Evolutionary conservation across 495 filamentous ascomycete genomes (phyloP).

Genomic region (Chaetomium cochliodes): DNA sequence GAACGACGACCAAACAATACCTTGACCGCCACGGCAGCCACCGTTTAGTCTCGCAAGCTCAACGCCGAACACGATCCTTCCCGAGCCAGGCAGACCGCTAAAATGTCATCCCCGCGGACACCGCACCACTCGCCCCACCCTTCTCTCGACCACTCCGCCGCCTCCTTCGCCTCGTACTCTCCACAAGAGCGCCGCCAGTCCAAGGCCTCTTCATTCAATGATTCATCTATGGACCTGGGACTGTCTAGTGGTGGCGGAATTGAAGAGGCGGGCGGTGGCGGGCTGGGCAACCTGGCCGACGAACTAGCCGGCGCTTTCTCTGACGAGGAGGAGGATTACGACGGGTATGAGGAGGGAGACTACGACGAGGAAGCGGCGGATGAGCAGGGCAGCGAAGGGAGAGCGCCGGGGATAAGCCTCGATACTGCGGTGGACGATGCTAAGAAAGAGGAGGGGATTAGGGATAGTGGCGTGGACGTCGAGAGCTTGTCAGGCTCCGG

Average conservation of each 20-base stretch:
- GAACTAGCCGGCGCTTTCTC: slow-evolving; percentile 65
- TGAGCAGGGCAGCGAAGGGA: slow-evolving; percentile 54
- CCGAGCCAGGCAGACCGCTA: neutral
- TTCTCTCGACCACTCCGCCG: slow-evolving; percentile 60
- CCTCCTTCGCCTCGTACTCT: slow-evolving; percentile 42
- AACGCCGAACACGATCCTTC: neutral
- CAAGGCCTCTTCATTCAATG: slow-evolving; percentile 59
- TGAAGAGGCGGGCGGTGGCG: slow-evolving; percentile 55
- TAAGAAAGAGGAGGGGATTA: slow-evolving; percentile 27
- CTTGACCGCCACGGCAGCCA: neutral
- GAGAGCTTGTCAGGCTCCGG: slow-evolving; percentile 34
- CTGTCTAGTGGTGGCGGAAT: slow-evolving; percentile 44
- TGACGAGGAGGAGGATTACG: slow-evolving; percentile 57
- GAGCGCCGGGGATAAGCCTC: slow-evolving; percentile 35
- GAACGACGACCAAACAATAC: neutral
- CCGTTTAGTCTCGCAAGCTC: neutral
- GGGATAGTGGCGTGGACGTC: slow-evolving; percentile 50
- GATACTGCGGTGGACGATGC: slow-evolving; percentile 16
- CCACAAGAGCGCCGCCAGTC: slow-evolving; percentile 49
- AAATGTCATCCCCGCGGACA: slow-evolving; percentile 57
- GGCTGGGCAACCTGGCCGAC: slow-evolving; percentile 80
- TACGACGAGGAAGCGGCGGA: slow-evolving; percentile 51
- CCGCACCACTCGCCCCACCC: slow-evolving; percentile 65
- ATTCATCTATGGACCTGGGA: slow-evolving; percentile 55
- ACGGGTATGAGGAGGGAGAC: slow-evolving; percentile 58